A percentile compares a stretch with the other conserved stretches of the same genome.
These are phyloP conservation scores for Fusarium miscanthi DNA, from an alignment of 2,329 filamentous ascomycete genomes.

Conservation along the genomic window DNA sequence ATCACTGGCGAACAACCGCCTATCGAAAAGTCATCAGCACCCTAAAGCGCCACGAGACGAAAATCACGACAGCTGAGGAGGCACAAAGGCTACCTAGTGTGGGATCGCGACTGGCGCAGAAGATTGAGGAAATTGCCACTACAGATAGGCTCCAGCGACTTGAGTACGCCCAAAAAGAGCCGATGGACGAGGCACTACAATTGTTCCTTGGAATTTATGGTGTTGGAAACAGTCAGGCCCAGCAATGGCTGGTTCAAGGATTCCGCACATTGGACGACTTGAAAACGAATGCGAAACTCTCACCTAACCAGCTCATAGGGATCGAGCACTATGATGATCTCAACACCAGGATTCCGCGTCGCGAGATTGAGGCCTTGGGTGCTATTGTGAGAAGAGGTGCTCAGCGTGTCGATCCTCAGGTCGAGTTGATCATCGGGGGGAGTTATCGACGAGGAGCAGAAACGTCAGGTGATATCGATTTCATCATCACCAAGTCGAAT, in stretches of 20 bases:
- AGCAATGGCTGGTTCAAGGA: slow-evolving; percentile 80
- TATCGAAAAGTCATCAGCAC: slow-evolving; percentile 84
- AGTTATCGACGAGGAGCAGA: slow-evolving; percentile 85
- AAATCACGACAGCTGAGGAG: slow-evolving; percentile 75
- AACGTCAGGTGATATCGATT: slow-evolving; percentile 84
- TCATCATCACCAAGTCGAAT: slow-evolving; percentile 78
- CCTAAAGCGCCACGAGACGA: slow-evolving; percentile 71
- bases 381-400: slow-evolving; percentile 70
- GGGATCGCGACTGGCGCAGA: slow-evolving; percentile 78
- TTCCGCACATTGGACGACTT: slow-evolving; percentile 81
- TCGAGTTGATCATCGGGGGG: slow-evolving; percentile 81
- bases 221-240: slow-evolving; percentile 76
- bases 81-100: slow-evolving; percentile 76
- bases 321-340: slow-evolving; percentile 86
- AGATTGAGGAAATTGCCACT: slow-evolving; percentile 88
- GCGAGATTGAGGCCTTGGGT: slow-evolving; percentile 78
- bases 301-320: slow-evolving; percentile 77
- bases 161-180: slow-evolving; percentile 75
- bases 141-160: slow-evolving; percentile 79
- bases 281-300: slow-evolving; percentile 68
- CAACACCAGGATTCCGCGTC: slow-evolving; percentile 78
- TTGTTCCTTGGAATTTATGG: slow-evolving; percentile 84
- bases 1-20: slow-evolving; percentile 79
- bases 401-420: slow-evolving; percentile 66
- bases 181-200: slow-evolving; percentile 72